Conservation (phyloP, 305 asterid genomes). For the Fraxinus baroniana region DNA sequence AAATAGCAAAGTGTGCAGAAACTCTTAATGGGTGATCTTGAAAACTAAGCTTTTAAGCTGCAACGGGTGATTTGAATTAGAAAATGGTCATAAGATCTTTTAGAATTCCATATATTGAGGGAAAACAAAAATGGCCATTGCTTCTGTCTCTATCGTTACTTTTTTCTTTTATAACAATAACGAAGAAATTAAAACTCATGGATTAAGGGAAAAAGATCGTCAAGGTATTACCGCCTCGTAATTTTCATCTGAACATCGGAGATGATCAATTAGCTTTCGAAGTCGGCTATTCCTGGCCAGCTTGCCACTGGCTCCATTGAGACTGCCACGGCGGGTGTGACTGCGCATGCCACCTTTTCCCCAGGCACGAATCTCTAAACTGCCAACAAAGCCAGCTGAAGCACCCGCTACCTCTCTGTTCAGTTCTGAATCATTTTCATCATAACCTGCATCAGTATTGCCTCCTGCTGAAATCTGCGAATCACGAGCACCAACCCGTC, state of each 20-base stretch:
- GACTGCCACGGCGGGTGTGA: constrained; percentile 66
- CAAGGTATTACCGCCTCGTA: constrained; percentile 46
- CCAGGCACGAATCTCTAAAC: constrained; percentile 79
- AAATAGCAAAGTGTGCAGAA: constrained; percentile 18
- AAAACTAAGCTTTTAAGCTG: constrained; percentile 15
- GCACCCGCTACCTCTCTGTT: constrained; percentile 50
- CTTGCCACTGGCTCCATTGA: constrained; percentile 53
- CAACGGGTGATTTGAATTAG: constrained; percentile 20
- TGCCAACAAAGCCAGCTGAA: constrained; percentile 57
- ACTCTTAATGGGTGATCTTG: constrained; percentile 15
- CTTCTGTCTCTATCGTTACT: background rate
- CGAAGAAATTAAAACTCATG: background rate
- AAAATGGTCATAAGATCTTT: constrained; percentile 8
- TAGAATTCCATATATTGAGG: constrained; percentile 2
- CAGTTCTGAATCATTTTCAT: constrained; percentile 66
- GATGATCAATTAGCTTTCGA: constrained; percentile 68
- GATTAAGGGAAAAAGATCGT: constrained; percentile 1
- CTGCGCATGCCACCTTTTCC: constrained; percentile 93
- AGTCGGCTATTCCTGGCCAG: constrained; percentile 56
- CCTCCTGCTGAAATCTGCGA: constrained; percentile 62
- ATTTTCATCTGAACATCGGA: constrained; percentile 52
- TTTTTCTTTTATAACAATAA: background rate
- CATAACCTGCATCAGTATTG: constrained; percentile 58
- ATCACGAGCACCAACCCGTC: constrained; percentile 61
- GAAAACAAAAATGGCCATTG: background rate